Evolutionary conservation across 2,329 filamentous ascomycete genomes (phyloP), one percentile per base, ranked within the genome.

Genomic region (Neofusicoccum umdonicola): DNA sequence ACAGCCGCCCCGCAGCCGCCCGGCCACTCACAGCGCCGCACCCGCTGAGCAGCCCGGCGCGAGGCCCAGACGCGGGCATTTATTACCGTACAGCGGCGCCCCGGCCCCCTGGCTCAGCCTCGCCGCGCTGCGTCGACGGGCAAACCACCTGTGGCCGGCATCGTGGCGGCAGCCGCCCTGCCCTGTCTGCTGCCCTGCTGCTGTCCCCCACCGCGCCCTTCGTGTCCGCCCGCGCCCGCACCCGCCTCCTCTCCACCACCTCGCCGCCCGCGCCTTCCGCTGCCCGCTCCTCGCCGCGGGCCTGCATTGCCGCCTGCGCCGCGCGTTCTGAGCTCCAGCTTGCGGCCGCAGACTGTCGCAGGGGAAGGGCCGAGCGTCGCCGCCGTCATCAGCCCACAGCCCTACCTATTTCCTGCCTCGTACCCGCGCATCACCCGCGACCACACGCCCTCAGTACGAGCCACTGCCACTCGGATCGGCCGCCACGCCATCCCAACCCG

Each of bases 381-480:
- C 27, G 27, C 27, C 27, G 27, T 37, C 56, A 60, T 60, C 56
- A 60, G 42, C 22, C 56, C 41, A 60, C 56, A 60, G 56, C 56
- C 56, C 56, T 60, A 60, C 31, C 42, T 60, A 35, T 47, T 31
- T 13, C 35, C 41, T 27, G 54, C 54, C n/a, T 47, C 56, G 42
- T 60, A 45, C 31, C 42, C 42, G 56, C 56, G 41, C 56, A 60
- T 60, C 56, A 44, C 54, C 39, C 39, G 56, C 41, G 39, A 47
- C 56, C 19, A 37, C 31, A 34, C 42, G n/a, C 12, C 27, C 39
- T 27, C 56, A 27, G 31, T 60, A 47, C 56, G 42, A 47, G 42
- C 42, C 41, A 60, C 56, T 44, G 52, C 52, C 15, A 60, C 56
- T 19, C 27, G 9, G 56, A 60, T 60, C 56, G 42, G 27, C 56